phyloP scores from a whole-genome alignment of 345 rosid genomes.

The Citrus australasica region DNA sequence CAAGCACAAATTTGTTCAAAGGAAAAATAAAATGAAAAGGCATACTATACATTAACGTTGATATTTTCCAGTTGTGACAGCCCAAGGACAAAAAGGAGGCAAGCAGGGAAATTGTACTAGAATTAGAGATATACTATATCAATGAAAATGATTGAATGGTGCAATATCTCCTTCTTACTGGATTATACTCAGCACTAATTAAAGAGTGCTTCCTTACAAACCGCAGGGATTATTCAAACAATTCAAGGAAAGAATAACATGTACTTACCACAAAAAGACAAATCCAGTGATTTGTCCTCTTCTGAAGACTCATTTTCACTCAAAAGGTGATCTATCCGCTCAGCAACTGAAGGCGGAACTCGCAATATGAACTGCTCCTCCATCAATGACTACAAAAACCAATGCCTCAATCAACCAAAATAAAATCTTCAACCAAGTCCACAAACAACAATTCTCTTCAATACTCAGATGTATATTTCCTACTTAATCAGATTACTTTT shows the following conservation, averaged over 20 bases:
- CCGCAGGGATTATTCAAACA: neutral
- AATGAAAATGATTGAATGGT: neutral
- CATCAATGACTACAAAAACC: conserved; percentile 37
- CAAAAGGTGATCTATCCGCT: conserved; percentile 68
- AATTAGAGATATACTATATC: neutral
- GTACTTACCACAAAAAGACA: conserved; percentile 67
- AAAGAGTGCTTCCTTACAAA: neutral
- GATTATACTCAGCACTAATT: neutral
- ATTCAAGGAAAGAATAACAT: neutral
- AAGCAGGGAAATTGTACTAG: neutral
- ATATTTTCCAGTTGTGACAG: neutral
- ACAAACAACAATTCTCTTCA: neutral
- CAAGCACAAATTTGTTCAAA: neutral
- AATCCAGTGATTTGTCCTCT: conserved; percentile 80
- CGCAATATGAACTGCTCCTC: conserved; percentile 95
- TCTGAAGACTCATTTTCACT: conserved; percentile 60
- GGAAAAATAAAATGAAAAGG: neutral
- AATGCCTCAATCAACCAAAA: neutral
- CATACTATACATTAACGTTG: neutral
- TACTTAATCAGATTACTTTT: neutral
- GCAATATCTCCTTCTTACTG: neutral
- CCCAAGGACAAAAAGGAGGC: neutral
- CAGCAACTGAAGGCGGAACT: conserved; percentile 89
- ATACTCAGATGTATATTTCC: neutral
- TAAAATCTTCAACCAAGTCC: neutral